phyloP scores from a whole-genome alignment of 169 alveolate species.

The Besnoitia besnoiti region DNA sequence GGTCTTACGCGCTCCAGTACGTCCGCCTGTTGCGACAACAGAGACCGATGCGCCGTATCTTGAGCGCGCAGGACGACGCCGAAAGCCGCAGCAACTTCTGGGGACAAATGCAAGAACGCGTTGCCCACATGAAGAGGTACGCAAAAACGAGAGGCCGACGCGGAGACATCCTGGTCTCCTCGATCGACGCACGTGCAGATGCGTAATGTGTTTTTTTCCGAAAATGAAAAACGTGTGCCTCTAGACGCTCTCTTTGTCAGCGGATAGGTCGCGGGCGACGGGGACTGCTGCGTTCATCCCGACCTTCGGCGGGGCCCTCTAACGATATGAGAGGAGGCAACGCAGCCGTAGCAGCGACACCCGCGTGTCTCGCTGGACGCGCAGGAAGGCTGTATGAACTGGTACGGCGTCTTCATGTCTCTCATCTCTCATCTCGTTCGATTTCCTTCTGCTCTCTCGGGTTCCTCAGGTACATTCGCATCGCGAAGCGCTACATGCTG shows the following conservation, averaged over 20 bases:
- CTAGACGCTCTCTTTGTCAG: too few relatives aligned
- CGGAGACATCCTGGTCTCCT: too few relatives aligned
- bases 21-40: background rate
- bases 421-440: background rate
- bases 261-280: too few relatives aligned
- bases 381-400: background rate
- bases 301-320: too few relatives aligned
- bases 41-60: background rate
- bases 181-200: too few relatives aligned
- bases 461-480: background rate
- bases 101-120: constrained; percentile 20
- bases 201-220: too few relatives aligned
- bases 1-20: constrained; percentile 16
- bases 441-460: background rate
- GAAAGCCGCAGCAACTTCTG: constrained; percentile 6
- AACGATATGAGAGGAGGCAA: too few relatives aligned
- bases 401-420: background rate
- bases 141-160: too few relatives aligned
- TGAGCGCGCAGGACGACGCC: background rate
- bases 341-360: too few relatives aligned
- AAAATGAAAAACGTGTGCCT: too few relatives aligned
- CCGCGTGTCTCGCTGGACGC: too few relatives aligned
- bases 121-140: constrained; percentile 29
- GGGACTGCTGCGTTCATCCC: too few relatives aligned
- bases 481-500: constrained; percentile 26